phyloP scores from a whole-genome alignment of 306 rosid species.

The Pachyrhizus erosus region DNA sequence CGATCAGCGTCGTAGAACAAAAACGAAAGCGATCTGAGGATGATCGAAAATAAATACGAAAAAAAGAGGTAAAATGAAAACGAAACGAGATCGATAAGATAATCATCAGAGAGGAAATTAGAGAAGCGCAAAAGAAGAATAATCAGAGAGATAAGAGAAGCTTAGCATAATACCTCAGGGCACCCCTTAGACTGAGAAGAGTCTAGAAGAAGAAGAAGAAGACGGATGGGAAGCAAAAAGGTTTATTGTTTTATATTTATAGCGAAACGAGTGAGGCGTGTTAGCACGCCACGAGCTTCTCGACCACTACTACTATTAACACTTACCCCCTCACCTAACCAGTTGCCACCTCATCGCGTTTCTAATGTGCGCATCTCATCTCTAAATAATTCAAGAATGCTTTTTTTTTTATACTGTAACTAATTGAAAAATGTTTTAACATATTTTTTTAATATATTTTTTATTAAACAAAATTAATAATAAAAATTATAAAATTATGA shows the following conservation, averaged over 20 bases:
- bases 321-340: background rate
- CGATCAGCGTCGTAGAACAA: background rate
- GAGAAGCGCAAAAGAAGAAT: background rate
- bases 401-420: too few species aligned
- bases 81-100: background rate
- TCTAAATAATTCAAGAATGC: too few species aligned
- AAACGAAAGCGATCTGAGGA: slow-evolving; percentile 13
- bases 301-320: background rate
- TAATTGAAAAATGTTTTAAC: too few species aligned
- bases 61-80: background rate
- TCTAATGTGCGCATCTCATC: too few species aligned
- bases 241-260: background rate
- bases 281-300: background rate
- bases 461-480: too few species aligned
- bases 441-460: too few species aligned
- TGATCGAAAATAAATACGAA: background rate
- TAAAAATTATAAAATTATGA: too few species aligned
- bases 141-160: background rate
- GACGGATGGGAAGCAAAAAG: background rate
- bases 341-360: background rate
- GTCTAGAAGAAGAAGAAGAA: slow-evolving; percentile 26
- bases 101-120: background rate
- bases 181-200: slow-evolving; percentile 41
- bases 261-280: background rate
- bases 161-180: slow-evolving; percentile 47